A percentile compares a stretch with the other conserved stretches of the same genome.
These are phyloP conservation scores for Cephalotrichum gorgonifer DNA, from an alignment of 2,329 filamentous ascomycete genomes.

Conservation along the genomic window DNA sequence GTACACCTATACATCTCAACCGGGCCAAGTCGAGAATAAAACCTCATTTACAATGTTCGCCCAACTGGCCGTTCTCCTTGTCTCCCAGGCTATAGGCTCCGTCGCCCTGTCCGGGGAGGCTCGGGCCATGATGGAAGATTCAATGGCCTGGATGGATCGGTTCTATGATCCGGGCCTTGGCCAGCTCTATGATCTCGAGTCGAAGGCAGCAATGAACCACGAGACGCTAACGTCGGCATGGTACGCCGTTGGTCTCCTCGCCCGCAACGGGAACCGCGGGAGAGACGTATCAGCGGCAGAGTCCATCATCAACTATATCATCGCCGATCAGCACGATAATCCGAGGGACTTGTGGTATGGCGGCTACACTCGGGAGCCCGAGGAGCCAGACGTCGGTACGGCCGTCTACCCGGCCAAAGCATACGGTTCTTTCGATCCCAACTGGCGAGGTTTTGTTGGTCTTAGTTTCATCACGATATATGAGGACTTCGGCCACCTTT, in stretches of 20 bases:
- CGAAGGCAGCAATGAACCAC: conserved; percentile 35
- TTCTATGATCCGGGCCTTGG: conserved; percentile 41
- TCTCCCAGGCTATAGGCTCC: neutral
- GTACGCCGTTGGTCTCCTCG: conserved; percentile 49
- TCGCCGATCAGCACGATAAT: conserved; percentile 40
- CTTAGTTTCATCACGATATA: conserved; percentile 47
- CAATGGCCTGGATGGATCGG: conserved; percentile 44
- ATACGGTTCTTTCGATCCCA: conserved; percentile 51
- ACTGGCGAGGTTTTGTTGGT: conserved; percentile 54
- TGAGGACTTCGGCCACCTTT: conserved; percentile 44
- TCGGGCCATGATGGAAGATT: conserved; percentile 31
- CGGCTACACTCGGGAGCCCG: conserved; percentile 42
- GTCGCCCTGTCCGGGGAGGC: conserved; percentile 15
- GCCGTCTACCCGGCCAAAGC: conserved; percentile 36
- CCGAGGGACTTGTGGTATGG: conserved; percentile 42
- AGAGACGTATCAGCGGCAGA: conserved; percentile 38
- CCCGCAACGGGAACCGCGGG: conserved; percentile 32
- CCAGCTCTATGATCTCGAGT: conserved; percentile 41
- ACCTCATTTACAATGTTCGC: too few species aligned
- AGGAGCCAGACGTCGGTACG: conserved; percentile 47
- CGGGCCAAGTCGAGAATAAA: too few species aligned
- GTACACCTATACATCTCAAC: too few species aligned
- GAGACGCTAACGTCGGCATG: conserved; percentile 47
- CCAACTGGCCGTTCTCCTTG: too few species aligned
- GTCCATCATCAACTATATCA: conserved; percentile 42